Base-by-base conservation (phyloP, 176 grass and related monocot species). In the Triticum urartu region DNA sequence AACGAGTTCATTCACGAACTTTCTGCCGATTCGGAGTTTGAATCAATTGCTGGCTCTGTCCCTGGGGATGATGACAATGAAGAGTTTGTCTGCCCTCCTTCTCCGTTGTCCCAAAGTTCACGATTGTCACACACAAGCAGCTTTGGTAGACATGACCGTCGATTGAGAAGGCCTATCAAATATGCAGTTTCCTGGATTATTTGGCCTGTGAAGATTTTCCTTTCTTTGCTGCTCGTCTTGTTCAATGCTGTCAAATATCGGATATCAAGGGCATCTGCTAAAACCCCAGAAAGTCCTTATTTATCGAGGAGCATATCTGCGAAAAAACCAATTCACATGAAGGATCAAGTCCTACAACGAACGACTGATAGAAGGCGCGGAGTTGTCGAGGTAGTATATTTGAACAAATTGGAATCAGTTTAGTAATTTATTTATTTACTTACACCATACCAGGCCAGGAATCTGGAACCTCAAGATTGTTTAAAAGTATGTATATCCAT, bases 1-100 rank as follows among this genome's bases (percentile, higher is more conserved):
- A 98, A 98, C 72, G 90, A 91, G 80, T 92, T 98, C 71, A 89
- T 98, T 76, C 93, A 98, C 43, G 96, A 98, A 68, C 88, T 95
- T 26, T 98, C 93, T 78, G 68, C 89, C 6, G 93, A 98, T 92
- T 92, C 91, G 65, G 91, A 98, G 60, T 50, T 88, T 81, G 91
- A 88, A 87, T 92, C 91, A 66, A 32, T 79, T 42, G 72, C 64
- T 61, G 92, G 92, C 72, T 98, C 96, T 77, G 75, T 87, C 75
- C 35, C 82, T 70, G 85, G 91, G 64, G 93, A 98, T 45, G 96
- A 98, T 59, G 93, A 98, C 67, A 87, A 94, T 64, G 91, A 93
- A 75, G 96, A 98, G 34, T 75, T 61, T 79, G 50, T 83, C n/a
- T 89, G 63, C 40, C 93, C 93, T 63, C 13, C 88, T 0, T 92